Evolutionary conservation across 164 flowering plant genomes (phyloP), one percentile per base, ranked within the genome.

Genomic region (Cinnamomum chago): DNA sequence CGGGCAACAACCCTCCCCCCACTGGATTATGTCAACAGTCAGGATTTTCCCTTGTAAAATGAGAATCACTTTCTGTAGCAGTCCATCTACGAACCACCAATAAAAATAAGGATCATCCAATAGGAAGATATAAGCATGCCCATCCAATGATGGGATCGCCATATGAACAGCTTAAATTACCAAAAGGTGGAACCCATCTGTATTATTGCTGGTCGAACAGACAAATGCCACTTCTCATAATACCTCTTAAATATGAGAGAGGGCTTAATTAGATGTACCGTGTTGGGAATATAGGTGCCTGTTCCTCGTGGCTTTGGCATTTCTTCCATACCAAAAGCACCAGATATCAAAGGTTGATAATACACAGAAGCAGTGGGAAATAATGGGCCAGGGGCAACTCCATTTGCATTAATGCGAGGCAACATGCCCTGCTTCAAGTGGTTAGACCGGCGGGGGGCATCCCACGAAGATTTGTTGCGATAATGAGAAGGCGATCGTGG

Each of bases 231-330:
- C 6, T 55, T 18, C 60, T 55, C 17, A 15, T 5, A 55, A 15
- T 55, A 55, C n/a, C 60, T 55, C 60, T 14, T 20, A 27, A 52
- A 52, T 23, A 74, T 27, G 12, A 55, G 2, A 55, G 2, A 58
- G 62, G 50, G 60, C 35, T 70, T 67, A 67, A 66, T 33, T 25
- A 58, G 72, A 12, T 65, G 35, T 88, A 94, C 97, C 98, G 71
- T 79, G 70, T 83, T 87, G 18, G 98, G 97, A 58, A 94, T 83
- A 76, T 92, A 94, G 23, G 93, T 89, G 70, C 97, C 98, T 0
- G 88, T 89, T 70, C 95, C 97, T 24, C 92, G 87, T 2, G 85
- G 87, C 83, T 86, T 92, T 68, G 89, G 81, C 72, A 80, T 73
- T 58, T 92, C 95, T 75, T 88, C 90, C 75, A 76, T 52, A 65